These are phyloP conservation scores for Kodamaea derodonti DNA, from an alignment of 1,139 yeast genomes.

Conservation along the genomic window DNA sequence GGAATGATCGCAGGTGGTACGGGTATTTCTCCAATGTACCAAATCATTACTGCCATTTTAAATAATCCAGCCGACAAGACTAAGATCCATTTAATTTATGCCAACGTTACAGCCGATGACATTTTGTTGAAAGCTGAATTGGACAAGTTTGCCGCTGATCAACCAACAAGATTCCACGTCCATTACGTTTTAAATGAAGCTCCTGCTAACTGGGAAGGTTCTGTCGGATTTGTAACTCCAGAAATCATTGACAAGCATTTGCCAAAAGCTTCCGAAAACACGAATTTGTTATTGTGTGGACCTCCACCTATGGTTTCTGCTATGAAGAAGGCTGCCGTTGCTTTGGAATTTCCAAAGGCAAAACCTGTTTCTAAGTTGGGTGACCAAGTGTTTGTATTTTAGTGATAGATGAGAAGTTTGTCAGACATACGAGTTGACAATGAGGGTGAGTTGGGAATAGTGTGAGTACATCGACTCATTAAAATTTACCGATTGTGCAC, in stretches of 20 bases:
- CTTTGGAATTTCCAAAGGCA: conserved; percentile 81
- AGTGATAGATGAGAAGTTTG: conserved; percentile 18
- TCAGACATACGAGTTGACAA: too few relatives aligned
- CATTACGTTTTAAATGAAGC: conserved; percentile 75
- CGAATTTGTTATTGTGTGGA: conserved; percentile 84
- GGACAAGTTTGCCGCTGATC: conserved; percentile 58
- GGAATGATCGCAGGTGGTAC: conserved; percentile 97
- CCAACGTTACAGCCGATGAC: conserved; percentile 74
- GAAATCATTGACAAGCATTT: conserved; percentile 66
- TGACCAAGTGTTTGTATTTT: conserved; percentile 89
- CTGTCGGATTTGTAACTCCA: conserved; percentile 75
- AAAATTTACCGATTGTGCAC: too few relatives aligned
- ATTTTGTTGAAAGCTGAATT: conserved; percentile 76
- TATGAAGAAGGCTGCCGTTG: conserved; percentile 74
- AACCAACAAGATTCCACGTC: conserved; percentile 66
- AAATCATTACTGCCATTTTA: conserved; percentile 77
- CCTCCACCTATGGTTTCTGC: conserved; percentile 88
- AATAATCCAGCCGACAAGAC: conserved; percentile 75
- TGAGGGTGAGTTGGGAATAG: too few relatives aligned
- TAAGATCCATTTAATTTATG: conserved; percentile 67
- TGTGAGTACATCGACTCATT: too few relatives aligned
- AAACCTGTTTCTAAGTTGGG: conserved; percentile 88
- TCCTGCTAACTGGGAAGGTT: conserved; percentile 74
- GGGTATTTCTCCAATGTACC: conserved; percentile 90
- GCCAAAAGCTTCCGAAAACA: conserved; percentile 61